Conservation (phyloP, 1,139 yeast genomes). For the Pichia sp. region DNA sequence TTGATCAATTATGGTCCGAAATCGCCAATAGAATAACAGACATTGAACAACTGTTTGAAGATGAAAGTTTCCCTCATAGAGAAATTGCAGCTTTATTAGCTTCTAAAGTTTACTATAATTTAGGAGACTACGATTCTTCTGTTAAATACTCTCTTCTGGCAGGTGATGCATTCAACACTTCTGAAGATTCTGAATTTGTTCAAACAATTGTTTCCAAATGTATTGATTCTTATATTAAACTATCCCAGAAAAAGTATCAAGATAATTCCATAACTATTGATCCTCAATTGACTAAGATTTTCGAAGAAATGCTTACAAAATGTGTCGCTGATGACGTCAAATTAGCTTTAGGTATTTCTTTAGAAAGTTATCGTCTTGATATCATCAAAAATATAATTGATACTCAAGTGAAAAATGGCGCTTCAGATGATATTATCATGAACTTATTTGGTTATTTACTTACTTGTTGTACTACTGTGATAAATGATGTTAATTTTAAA, state of each 20-base stretch:
- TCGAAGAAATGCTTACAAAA: conserved; percentile 79
- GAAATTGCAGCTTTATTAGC: conserved; percentile 85
- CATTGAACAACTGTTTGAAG: conserved; percentile 87
- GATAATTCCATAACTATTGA: conserved; percentile 44
- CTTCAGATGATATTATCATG: conserved; percentile 44
- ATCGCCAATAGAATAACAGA: conserved; percentile 84
- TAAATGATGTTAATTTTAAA: conserved; percentile 56
- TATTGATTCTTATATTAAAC: conserved; percentile 69
- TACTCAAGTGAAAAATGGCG: conserved; percentile 30
- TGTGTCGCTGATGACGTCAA: conserved; percentile 68
- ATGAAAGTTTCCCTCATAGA: conserved; percentile 59
- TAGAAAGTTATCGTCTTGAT: conserved; percentile 85
- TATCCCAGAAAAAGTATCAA: conserved; percentile 49
- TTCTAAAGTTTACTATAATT: conserved; percentile 89
- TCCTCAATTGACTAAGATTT: conserved; percentile 56
- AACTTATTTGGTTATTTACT: conserved; percentile 66
- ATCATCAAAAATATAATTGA: conserved; percentile 59
- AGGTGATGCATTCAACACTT: conserved; percentile 67
- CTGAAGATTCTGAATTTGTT: conserved; percentile 73
- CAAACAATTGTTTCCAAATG: conserved; percentile 93
- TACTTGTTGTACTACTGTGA: conserved; percentile 62
- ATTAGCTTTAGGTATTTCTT: conserved; percentile 83
- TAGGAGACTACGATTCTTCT: conserved; percentile 89
- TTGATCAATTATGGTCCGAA: conserved; percentile 95
- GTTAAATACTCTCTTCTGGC: conserved; percentile 85